Evolutionary conservation across 163 green algal species (phyloP).

Genomic region (Chlamydomonas reinhardtii): DNA sequence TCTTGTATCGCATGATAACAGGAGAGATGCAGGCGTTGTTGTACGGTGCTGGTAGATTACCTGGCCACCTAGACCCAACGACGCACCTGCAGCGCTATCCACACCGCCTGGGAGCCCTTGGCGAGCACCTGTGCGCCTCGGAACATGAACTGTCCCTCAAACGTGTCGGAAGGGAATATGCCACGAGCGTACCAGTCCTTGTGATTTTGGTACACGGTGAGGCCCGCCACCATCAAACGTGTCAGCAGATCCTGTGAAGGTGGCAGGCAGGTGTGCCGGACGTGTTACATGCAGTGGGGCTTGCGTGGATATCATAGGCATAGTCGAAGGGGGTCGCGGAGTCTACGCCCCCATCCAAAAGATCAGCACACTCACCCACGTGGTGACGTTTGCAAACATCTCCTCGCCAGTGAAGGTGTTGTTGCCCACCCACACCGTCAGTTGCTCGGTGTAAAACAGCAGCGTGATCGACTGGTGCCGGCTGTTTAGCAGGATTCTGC

Average conservation of each 20-base stretch:
- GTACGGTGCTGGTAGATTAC: too few relatives aligned
- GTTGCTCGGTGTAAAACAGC: not conserved
- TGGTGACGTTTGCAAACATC: not conserved
- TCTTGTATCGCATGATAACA: too few relatives aligned
- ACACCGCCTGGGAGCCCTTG: not conserved
- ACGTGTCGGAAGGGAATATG: not conserved
- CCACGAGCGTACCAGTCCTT: not conserved
- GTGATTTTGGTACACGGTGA: not conserved
- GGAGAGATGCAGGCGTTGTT: too few relatives aligned
- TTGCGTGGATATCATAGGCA: not conserved
- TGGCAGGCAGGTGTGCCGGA: not conserved
- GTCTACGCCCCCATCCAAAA: too few relatives aligned
- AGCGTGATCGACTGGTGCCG: not conserved
- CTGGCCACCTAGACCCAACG: too few relatives aligned
- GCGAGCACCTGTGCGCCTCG: not conserved
- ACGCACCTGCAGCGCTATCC: not conserved
- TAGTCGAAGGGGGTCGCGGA: not conserved
- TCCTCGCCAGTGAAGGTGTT: not conserved
- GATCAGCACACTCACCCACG: not conserved
- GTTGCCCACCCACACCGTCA: not conserved
- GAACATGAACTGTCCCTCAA: not conserved
- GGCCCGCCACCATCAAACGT: not conserved
- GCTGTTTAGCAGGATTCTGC: too few relatives aligned
- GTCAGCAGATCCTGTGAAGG: not conserved
- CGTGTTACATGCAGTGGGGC: too few relatives aligned